Evolutionary conservation across 148 eudicot species (phyloP), one percentile per base, ranked within the genome.

Genomic region (Chenopodium suecicum): DNA sequence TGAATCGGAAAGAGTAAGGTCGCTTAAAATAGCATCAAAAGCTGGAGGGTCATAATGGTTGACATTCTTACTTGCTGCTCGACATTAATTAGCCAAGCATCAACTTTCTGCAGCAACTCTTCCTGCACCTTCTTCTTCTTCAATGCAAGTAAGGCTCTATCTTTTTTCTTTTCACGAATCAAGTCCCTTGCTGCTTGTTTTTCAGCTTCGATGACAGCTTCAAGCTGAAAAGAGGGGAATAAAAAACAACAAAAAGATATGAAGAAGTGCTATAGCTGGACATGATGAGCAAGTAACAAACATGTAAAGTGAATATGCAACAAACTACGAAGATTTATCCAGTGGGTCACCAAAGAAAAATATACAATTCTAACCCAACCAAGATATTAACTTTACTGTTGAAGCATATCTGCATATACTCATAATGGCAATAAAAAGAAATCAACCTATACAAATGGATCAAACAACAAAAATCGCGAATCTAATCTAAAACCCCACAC

Each of bases 121-220:
- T 96, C 99, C 84, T 96, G 99, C 70, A 91, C 98, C 81, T 89
- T 96, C 85, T 96, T 96, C 87, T 96, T 96, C 88, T 91, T 96
- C 79, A 96, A 86, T 74, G 98, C 95, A 63, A 96, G 85, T 86
- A 96, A 89, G 81, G 98, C 99, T 83, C 98, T 91, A 14, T 96
- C 99, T 89, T 96, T 96, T 86, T 88, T 96, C 93, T 94, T 96
- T 79, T 96, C 98, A 75, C 92, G 97, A 76, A 96, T 88, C 85
- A 96, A 90, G 80, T 96, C 95, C 84, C 87, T 89, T 69, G 99
- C 98, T 66, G 99, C 98, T 88, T 96, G 97, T 86, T 90, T 96
- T 85, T 96, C 98, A 79, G 99, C 99, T 83, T 94, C 97, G 73
- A 96, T 96, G 73, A 96, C 98, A 66, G 90, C 89, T 79, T 94